Base-by-base conservation (phyloP, 2,329 filamentous ascomycete genomes). In the Aspergillus glaucus region DNA sequence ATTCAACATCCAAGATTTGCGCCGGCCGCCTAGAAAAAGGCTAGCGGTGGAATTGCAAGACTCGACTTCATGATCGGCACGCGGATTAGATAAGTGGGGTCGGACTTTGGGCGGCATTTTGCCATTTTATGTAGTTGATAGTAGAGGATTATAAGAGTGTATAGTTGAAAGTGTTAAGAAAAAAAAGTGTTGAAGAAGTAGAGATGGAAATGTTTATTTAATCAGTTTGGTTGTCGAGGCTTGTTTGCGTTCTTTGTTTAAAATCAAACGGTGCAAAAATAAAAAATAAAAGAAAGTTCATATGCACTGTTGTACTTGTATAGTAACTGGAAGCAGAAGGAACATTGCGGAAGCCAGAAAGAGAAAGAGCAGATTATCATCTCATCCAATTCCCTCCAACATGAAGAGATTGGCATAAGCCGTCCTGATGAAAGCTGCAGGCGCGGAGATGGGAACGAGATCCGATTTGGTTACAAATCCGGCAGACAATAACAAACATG, bases 41-140 rank as follows among this genome's bases (percentile, higher is more conserved):
- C 51, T 69, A 43, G 65, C 65, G 12, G 71, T 74, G 43, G 63
- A 64, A 56, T 73, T 74, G 46, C 62, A 65, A 10, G 58, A 58
- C 39, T 62, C 55, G 30, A 67, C 39, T 19, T 46, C 50, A 34
- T 54, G 41, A 44, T 55, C 57, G 24, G 51, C 47, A 39, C 43
- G 46, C 36, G 40, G 45, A 42, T 53, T 47, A 40, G 46, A 45
- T 49, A 48, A 50, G 42, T 21, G 34, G 30, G 46, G 55, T 30
- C 43, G 48, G 21, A 43, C 40, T 22, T 39, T 42, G 39, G 51
- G 15, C 48, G 44, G 48, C 15, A 17, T 36, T 17, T 46, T 40
- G 22, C 15, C 12, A 43, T 46, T 41, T 48, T 45, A 51, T 57
- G 39, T 49, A 51, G 51, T 46, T 30, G 50, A 50, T 50, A 44